Base-by-base conservation (phyloP, 495 filamentous ascomycete species). In the Opeltia flavorubescens region DNA sequence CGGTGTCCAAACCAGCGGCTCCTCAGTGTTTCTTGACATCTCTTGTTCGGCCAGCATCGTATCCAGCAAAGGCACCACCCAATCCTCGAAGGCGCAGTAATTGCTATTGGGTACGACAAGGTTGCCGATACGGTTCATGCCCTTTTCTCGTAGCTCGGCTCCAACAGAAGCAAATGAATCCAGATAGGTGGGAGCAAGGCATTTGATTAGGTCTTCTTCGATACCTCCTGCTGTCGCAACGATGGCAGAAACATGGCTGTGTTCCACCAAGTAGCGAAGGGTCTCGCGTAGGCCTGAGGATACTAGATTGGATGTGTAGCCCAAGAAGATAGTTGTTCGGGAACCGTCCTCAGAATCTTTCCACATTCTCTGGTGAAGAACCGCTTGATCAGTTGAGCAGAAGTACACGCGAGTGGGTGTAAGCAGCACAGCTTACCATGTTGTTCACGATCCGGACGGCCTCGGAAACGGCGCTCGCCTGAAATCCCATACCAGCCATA, bases 141-240 rank as follows among this genome's bases (percentile, higher is more conserved):
- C 91, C 56, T 86, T 80, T 17, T 73, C 67, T 13, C 91, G 81
- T 1, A 96, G 73, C 13, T 74, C 72, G 18, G 83, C 78, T 2
- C 91, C 93, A 0, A 71, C 61, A 0, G 83, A 78, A 40, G 66
- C 68, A 67, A 96, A 96, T 7, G 81, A 77, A 26, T 85, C 89
- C 52, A 95, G 76, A 59, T 96, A 96, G 8, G 93, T 99, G 17
- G 84, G 81, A 4, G 79, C 91, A 1, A 96, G 77, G 54, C 93
- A 96, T 66, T 99, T 99, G 70, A 96, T 96, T 36, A 99, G 72
- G 59, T 96, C 91, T 62, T 99, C 91, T 62, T 99, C 91, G 27
- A 99, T 75, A 4, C 89, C 93, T n/a, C 91, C 91, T 0, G 93
- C 91, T 2, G 91, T 93, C 13, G 89, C 93, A 47, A 99, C 93